Percentiles rank a stretch among this genome's conserved stretches.
phyloP scores from a whole-genome alignment of 2,329 filamentous ascomycete species.

The Venturia nashicola region DNA sequence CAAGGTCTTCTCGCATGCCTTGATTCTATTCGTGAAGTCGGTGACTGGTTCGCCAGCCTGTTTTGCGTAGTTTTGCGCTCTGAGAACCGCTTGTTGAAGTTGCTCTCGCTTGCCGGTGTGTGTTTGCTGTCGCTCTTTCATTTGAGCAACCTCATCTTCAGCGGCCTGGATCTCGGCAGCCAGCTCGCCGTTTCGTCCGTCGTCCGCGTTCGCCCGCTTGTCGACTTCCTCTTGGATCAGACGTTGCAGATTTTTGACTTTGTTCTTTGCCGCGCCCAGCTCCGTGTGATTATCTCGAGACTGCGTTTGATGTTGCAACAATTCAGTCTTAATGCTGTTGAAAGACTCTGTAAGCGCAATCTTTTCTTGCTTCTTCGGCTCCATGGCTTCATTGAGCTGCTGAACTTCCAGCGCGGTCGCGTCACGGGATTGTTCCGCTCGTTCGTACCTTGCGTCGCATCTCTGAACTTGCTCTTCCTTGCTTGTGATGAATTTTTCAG shows the following conservation, averaged over 20 bases:
- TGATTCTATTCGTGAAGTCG: neutral
- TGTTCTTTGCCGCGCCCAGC: conserved; percentile 28
- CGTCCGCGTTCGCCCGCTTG: conserved; percentile 36
- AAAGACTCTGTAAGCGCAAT: conserved; percentile 35
- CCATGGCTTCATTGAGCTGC: neutral
- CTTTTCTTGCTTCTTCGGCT: neutral
- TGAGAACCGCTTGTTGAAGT: conserved; percentile 21
- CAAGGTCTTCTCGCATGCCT: neutral
- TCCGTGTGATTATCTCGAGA: conserved; percentile 33
- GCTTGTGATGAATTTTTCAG: neutral
- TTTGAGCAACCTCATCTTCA: conserved; percentile 36
- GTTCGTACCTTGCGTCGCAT: neutral
- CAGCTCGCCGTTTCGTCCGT: conserved; percentile 54
- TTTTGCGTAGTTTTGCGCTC: neutral
- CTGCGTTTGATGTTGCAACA: neutral
- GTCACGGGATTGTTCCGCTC: conserved; percentile 1
- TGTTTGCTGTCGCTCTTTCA: conserved; percentile 28
- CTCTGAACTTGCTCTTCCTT: neutral
- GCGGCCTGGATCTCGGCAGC: conserved; percentile 47
- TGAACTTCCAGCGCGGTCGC: neutral
- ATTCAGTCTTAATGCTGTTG: conserved; percentile 22
- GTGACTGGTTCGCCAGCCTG: neutral
- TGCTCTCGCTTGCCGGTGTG: conserved; percentile 25
- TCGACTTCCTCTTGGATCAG: conserved; percentile 36
- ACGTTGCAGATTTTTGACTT: conserved; percentile 20